Conservation (phyloP, 352 stramenopile species). For the Aphanomyces cochlioides region DNA sequence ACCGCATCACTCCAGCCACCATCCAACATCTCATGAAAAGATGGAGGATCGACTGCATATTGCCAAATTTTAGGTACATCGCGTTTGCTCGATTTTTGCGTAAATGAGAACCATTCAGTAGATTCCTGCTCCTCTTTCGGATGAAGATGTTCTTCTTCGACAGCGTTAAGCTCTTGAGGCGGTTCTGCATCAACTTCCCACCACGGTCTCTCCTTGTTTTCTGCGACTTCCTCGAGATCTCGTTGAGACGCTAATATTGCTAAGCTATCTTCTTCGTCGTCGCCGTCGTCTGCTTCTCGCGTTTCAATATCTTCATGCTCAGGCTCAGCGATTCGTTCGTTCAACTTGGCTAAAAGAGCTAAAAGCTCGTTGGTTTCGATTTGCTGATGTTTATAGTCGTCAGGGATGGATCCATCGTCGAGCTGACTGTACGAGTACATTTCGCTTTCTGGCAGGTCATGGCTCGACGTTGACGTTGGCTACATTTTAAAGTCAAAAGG, state of each 20-base stretch:
- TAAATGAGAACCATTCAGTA: not conserved
- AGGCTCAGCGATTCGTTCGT: not conserved
- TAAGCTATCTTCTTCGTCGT: slow-evolving; percentile 29
- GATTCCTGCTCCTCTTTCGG: no score
- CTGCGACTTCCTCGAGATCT: slow-evolving; percentile 16
- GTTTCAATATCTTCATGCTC: not conserved
- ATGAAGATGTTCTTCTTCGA: slow-evolving; percentile 44
- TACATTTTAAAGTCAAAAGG: no score
- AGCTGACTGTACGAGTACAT: slow-evolving; percentile 46
- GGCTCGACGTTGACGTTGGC: no score
- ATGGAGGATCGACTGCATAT: not conserved
- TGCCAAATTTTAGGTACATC: not conserved
- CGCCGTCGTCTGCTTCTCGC: slow-evolving; percentile 22
- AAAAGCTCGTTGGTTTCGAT: slow-evolving; percentile 33
- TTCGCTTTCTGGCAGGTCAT: no score
- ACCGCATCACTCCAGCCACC: not conserved
- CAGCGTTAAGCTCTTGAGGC: slow-evolving; percentile 4
- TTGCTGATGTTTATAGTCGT: slow-evolving; percentile 26
- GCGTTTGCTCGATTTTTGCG: not conserved
- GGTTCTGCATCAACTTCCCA: slow-evolving; percentile 28
- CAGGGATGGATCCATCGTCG: not conserved
- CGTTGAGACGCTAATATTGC: slow-evolving; percentile 3
- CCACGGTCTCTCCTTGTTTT: slow-evolving; percentile 22
- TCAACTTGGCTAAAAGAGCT: slow-evolving; percentile 11
- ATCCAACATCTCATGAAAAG: slow-evolving; percentile 48